phyloP scores from a whole-genome alignment of 495 filamentous ascomycete species.

The Neurospora sp. region DNA sequence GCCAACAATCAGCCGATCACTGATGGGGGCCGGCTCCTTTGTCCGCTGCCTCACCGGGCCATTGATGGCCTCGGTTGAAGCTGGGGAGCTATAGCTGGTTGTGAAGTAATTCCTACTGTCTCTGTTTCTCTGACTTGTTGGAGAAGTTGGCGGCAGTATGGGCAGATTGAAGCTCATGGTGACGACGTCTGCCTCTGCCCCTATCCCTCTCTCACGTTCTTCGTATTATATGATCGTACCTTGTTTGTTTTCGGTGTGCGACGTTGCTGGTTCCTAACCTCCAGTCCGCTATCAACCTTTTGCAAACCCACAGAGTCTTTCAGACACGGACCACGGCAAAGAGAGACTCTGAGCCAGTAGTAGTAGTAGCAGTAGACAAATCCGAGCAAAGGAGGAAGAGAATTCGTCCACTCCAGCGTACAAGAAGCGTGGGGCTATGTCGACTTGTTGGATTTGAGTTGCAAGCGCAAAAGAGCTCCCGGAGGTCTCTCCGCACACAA shows the following conservation, averaged over 20 bases:
- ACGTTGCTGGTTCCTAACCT: not conserved
- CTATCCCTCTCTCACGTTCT: slow-evolving; percentile 6
- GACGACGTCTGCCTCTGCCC: slow-evolving; percentile 1
- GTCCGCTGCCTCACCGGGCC: slow-evolving; percentile 43
- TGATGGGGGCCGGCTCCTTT: slow-evolving; percentile 32
- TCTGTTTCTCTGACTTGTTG: slow-evolving; percentile 37
- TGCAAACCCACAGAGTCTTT: not conserved
- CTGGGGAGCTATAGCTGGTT: slow-evolving; percentile 34
- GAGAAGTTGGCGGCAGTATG: slow-evolving; percentile 25
- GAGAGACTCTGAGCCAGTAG: not conserved
- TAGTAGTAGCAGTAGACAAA: not conserved
- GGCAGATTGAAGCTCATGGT: slow-evolving; percentile 42
- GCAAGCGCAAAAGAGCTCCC: not conserved
- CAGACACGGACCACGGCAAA: not conserved
- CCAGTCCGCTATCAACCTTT: not conserved
- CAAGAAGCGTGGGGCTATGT: not conserved
- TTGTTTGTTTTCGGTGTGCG: not conserved
- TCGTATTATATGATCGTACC: not conserved
- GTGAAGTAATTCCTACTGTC: slow-evolving; percentile 46
- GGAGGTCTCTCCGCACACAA: not conserved
- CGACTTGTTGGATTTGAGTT: not conserved
- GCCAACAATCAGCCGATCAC: slow-evolving; percentile 52
- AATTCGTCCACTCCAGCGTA: not conserved
- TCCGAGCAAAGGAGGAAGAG: not conserved
- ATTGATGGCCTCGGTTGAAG: slow-evolving; percentile 44